Evolutionary conservation across 2,329 filamentous ascomycete genomes (phyloP), one percentile per base, ranked within the genome.

Genomic region (Metarhizium album): DNA sequence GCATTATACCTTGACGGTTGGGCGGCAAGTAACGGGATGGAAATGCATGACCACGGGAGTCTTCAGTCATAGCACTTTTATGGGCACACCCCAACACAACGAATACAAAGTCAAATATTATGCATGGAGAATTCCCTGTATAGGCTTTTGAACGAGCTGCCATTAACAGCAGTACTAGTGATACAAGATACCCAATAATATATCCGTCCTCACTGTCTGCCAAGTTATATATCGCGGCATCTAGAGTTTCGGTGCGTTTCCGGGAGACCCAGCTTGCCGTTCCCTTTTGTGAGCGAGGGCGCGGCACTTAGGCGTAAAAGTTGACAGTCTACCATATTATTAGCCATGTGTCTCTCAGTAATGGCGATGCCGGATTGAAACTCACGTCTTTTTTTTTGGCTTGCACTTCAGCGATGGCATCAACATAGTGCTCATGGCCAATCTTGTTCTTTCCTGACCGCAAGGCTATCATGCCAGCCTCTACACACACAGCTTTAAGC

Each of bases 381-480:
- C 78, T 73, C 61, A 81, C 78, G 56, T 94, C 89, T 80, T 94
- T 94, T 86, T 95, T 95, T 84, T 95, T 85, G 55, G 86, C 84
- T 69, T 90, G 89, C 60, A 98, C 93, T 72, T 98, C 93, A 37
- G 90, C 81, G 68, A 98, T 97, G 54, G 93, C 93, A 75, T 98
- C 93, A 47, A 98, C 93, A 65, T 97, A 98, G 70, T 98, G 89
- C 74, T 98, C 93, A 67, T 98, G 93, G 53, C 86, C 87, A 64
- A 98, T 93, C 79, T 96, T 96, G 72, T 85, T 90, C 77, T 95
- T 90, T 54, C 93, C 93, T 68, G 85, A 89, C 60, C 93, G 82
- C 64, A 98, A 75, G 27, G 93, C 93, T 72, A 98, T 98, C 93
- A 98, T 98, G 66, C 93, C 93, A 48, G 93, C 93, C 74, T 98